Evolutionary conservation across 169 alveolate genomes (phyloP), one percentile per base, ranked within the genome.

Genomic region (Perkinsus olseni): DNA sequence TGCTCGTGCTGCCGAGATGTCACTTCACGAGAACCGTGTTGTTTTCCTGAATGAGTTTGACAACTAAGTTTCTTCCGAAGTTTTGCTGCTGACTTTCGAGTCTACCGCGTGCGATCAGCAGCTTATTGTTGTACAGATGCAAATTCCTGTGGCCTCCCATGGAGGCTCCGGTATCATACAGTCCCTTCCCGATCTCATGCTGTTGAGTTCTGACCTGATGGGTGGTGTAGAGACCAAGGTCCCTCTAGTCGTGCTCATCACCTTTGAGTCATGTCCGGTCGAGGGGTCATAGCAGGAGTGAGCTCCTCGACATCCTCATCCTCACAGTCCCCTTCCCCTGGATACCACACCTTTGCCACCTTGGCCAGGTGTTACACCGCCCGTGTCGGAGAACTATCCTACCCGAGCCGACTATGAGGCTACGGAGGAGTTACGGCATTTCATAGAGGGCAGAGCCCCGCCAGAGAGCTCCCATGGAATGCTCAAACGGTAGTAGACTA

Each of bases 381-480:
- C 82, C 13, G 82, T 62, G 17, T 62, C 82, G 34, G 82, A 62
- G 82, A 62, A 62, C 31, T 62, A 62, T 62, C 82, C 96, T n/a
- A 92, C 94, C 36, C 96, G 94, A 17, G 93, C 93, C 34, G 96
- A 95, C 48, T 93, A 91, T 45, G 92, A 93, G 45, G 92, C 91
- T 36, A 95, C 95, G 92, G 95, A 94, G 92, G 50, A 94, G 37
- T 93, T 95, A 39, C 92, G 91, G 51, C 92, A 92, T n/a, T 95
- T 95, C 34, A 93, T 95, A 91, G 93, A 94, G 91, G 45, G 39
- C 38, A 93, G 92, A 31, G 93, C 96, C 93, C 93, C 95, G 28
- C 96, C 93, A 92, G 98, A 97, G 94, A 91, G 96, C 36, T 96
- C 95, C 36, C 97, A 96, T 74, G 97, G 97, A 91, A 91, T 95